phyloP scores from a whole-genome alignment of 2,329 filamentous ascomycete genomes.

The Colletotrichum spaethianum region DNA sequence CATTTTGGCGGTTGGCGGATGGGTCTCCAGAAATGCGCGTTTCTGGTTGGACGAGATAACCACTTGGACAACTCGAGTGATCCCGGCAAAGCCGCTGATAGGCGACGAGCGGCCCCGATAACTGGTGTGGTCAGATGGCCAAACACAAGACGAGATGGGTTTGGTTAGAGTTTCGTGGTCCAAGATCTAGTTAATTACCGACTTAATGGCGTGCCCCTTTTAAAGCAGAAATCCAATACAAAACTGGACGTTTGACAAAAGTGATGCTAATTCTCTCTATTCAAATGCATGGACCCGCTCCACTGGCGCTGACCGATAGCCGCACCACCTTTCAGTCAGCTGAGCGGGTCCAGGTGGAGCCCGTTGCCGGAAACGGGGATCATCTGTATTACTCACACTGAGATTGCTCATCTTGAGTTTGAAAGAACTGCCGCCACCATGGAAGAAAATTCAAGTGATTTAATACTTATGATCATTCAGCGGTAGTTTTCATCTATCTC shows the following conservation, averaged over 20 bases:
- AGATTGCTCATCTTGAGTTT: not conserved
- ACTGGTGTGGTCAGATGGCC: conserved; percentile 29
- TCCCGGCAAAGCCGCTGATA: conserved; percentile 41
- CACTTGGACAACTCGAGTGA: conserved; percentile 11
- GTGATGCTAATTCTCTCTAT: not conserved
- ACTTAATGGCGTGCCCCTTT: not conserved
- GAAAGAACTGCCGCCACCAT: not conserved
- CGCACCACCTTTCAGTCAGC: conserved; percentile 10
- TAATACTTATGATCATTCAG: not conserved
- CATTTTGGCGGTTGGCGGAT: conserved; percentile 24
- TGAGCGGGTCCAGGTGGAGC: conserved; percentile 17
- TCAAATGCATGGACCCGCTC: not conserved
- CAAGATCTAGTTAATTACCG: conserved; percentile 11
- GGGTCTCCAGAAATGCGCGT: conserved; percentile 14
- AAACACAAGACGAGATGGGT: conserved; percentile 27
- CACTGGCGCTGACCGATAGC: conserved; percentile 4
- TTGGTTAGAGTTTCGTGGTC: conserved; percentile 15
- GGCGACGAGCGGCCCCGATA: conserved; percentile 30
- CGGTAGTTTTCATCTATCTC: no score
- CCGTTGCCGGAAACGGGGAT: conserved; percentile 1
- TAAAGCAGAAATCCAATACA: not conserved
- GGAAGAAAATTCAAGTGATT: not conserved
- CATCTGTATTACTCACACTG: conserved; percentile 21
- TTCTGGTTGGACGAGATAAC: conserved; percentile 35
- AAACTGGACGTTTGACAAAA: not conserved